Base-by-base conservation (phyloP, 345 rosid genomes). In the Lagerstroemia speciosa region DNA sequence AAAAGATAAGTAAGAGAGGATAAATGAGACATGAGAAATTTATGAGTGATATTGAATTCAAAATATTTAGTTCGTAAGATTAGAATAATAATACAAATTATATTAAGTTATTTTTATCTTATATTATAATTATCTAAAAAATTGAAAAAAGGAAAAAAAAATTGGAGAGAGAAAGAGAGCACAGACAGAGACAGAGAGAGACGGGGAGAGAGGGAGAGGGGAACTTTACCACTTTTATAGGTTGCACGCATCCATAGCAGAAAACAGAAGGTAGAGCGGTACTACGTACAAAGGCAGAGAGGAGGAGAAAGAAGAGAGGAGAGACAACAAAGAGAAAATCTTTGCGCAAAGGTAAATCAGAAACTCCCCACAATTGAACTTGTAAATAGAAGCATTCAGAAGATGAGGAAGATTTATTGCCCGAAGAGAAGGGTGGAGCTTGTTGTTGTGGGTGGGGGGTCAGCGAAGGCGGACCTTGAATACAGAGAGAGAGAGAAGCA, bases 201-300 rank as follows among this genome's bases (percentile, higher is more conserved):
- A n/a, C 52, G 48, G 64, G 38, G 70, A 68, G 73, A 31, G 70
- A 26, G 67, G 19, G 57, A 66, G 63, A 65, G 26, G 41, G 50
- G 78, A 52, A 76, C 84, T 80, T 83, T 77, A 72, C 80, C 75
- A 77, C 81, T 77, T 83, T 83, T 83, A 76, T 70, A 80, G 78
- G 82, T 83, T 78, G 89, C 89, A 83, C 87, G 85, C 89, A 85
- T 85, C 89, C 84, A 80, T 73, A 81, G 79, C 83, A 71, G 71
- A 70, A 69, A 70, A 70, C 67, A 41, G 67, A 62, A 33, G 73
- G 60, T 53, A 32, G 61, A 70, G 73, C n/a, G 26, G 40, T 62
- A n/a, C 67, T 62, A n/a, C 67, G 26, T 40, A 64, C 43, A 62
- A 61, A 45, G 58, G 19, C 67, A 14, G 61, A 31, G 40, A 64